A percentile compares a stretch with the other conserved stretches of the same genome.
Conservation (phyloP, 345 rosid genomes). For the Rhodamnia rubescens region DNA sequence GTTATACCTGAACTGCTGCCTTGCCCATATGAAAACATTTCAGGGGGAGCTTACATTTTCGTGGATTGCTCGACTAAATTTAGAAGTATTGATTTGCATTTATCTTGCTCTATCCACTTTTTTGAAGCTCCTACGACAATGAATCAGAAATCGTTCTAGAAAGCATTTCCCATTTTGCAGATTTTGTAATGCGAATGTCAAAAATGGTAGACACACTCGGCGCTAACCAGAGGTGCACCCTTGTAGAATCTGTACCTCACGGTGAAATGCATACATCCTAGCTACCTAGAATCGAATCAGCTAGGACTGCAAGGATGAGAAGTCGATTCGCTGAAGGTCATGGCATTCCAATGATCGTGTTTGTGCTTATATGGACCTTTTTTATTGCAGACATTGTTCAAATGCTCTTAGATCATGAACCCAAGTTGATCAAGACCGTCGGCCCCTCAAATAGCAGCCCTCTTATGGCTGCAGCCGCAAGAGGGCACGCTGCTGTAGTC, state of each 20-base stretch:
- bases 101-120: too few relatives aligned
- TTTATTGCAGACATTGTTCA: constrained; percentile 68
- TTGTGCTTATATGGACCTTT: background rate
- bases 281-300: background rate
- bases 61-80: too few relatives aligned
- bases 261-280: background rate
- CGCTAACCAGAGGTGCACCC: background rate
- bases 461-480: constrained; percentile 77
- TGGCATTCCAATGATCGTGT: background rate
- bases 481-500: constrained; percentile 88
- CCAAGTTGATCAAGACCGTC: constrained; percentile 57
- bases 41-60: too few relatives aligned
- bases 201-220: background rate
- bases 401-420: constrained; percentile 72
- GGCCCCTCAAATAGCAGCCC: constrained; percentile 87
- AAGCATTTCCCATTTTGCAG: background rate
- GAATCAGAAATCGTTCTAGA: background rate
- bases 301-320: background rate
- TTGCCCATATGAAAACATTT: too few relatives aligned
- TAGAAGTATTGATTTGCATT: too few relatives aligned
- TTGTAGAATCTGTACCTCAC: background rate
- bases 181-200: background rate
- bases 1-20: too few relatives aligned
- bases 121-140: background rate
- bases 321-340: background rate